Conservation (phyloP, 2,329 filamentous ascomycete species). For the Pestalotiopsis sp. region DNA sequence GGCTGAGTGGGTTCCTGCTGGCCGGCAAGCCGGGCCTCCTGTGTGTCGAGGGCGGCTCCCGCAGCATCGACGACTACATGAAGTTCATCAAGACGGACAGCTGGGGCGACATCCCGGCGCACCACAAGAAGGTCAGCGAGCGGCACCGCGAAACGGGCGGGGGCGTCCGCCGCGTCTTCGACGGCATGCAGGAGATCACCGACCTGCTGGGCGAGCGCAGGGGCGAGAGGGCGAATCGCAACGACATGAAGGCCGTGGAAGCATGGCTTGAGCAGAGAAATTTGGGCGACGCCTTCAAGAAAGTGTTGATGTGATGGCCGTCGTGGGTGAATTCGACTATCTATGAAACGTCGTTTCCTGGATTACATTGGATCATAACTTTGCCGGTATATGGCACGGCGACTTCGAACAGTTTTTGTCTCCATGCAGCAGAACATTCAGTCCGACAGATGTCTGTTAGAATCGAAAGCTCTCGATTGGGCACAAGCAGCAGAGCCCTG, state of each 20-base stretch:
- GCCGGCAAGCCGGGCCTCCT: slow-evolving; percentile 62
- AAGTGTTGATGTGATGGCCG: slow-evolving; percentile 36
- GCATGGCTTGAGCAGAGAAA: slow-evolving; percentile 49
- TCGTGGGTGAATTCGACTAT: neutral
- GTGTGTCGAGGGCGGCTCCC: slow-evolving; percentile 52
- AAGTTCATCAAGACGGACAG: slow-evolving; percentile 65
- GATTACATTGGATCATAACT: neutral
- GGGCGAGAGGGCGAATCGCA: slow-evolving; percentile 51
- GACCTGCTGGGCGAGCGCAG: slow-evolving; percentile 49
- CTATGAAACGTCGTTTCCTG: neutral
- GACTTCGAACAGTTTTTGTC: no score
- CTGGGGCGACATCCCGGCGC: slow-evolving; percentile 63
- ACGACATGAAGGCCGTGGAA: slow-evolving; percentile 56
- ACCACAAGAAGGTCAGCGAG: slow-evolving; percentile 67
- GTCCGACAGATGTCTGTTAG: no score
- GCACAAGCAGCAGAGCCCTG: no score
- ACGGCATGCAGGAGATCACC: slow-evolving; percentile 61
- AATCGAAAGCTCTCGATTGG: no score
- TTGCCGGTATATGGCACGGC: no score
- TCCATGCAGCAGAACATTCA: no score
- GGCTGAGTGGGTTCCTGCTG: slow-evolving; percentile 60
- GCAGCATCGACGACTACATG: slow-evolving; percentile 60
- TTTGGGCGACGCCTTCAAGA: slow-evolving; percentile 46
- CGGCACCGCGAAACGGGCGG: slow-evolving; percentile 44
- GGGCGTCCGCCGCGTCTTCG: slow-evolving; percentile 43